Percentiles rank a stretch among this genome's conserved stretches.
Conservation (phyloP, 345 rosid genomes). For the Salix suchowensis region DNA sequence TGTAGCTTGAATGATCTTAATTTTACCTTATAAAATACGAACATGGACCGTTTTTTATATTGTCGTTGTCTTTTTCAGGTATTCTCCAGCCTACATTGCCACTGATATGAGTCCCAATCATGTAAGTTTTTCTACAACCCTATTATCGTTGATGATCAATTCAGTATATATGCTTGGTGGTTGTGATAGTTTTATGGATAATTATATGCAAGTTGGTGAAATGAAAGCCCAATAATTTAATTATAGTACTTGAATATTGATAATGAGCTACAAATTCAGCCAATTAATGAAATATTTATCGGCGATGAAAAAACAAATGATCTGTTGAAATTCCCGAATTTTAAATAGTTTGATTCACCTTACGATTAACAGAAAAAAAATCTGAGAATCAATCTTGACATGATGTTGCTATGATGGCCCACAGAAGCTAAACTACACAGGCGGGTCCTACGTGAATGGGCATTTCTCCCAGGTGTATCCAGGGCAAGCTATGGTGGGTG, state of each 20-base stretch:
- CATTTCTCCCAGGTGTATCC: conserved; percentile 62
- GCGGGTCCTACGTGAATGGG: conserved; percentile 73
- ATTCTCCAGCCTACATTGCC: conserved; percentile 63
- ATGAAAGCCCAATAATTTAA: not conserved
- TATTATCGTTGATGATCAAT: not conserved
- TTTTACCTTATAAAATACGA: not conserved
- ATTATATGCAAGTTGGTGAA: not conserved
- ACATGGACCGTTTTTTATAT: not conserved
- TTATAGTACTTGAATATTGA: not conserved
- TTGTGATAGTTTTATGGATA: not conserved
- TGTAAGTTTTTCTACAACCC: conserved; percentile 35
- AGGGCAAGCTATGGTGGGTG: conserved; percentile 63
- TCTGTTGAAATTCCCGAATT: not conserved
- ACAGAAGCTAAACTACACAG: conserved; percentile 64
- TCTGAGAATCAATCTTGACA: not conserved
- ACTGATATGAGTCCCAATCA: conserved; percentile 61
- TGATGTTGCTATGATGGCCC: not conserved
- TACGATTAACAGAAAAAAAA: not conserved
- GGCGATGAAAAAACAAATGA: not conserved
- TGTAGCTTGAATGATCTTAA: not conserved
- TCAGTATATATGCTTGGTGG: too few species aligned
- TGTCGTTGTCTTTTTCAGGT: conserved; percentile 34
- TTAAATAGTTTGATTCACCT: not conserved
- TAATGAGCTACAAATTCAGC: not conserved
- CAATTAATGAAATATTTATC: not conserved